Conservation (phyloP, 257 asterid species). For the Penstemon newberryi region DNA sequence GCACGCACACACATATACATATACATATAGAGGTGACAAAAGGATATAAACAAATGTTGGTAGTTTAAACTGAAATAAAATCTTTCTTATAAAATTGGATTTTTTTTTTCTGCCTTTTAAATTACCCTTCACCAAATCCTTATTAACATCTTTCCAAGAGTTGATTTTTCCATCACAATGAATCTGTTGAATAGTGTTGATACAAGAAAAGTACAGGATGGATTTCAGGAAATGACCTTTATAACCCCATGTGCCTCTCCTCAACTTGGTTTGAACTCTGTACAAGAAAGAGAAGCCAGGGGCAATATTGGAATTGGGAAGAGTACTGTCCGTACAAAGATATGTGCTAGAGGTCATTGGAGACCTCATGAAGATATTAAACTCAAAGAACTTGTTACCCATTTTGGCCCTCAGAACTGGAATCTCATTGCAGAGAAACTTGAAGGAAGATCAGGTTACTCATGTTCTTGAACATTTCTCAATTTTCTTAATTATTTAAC, state of each 20-base stretch:
- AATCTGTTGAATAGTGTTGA: constrained; percentile 11
- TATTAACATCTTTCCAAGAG: constrained; percentile 9
- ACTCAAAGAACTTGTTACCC: constrained; percentile 39
- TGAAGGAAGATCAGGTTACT: constrained; percentile 48
- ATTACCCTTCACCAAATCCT: background rate
- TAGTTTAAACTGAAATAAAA: no score
- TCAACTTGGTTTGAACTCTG: background rate
- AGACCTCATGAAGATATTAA: constrained; percentile 46
- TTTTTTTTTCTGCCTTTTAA: background rate
- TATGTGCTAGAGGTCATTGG: constrained; percentile 51
- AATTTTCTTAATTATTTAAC: background rate
- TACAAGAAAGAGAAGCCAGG: constrained; percentile 7
- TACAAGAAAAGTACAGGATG: constrained; percentile 15
- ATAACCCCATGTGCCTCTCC: constrained; percentile 22
- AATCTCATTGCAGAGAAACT: constrained; percentile 39
- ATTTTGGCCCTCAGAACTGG: constrained; percentile 34
- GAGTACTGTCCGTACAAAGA: constrained; percentile 26
- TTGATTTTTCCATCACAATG: background rate
- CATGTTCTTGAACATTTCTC: no score
- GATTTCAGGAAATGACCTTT: constrained; percentile 29
- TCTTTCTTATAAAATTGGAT: background rate
- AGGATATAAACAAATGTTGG: no score
- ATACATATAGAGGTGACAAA: background rate
- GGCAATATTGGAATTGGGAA: constrained; percentile 9
- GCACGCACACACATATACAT: background rate